Evolutionary conservation across 2,329 filamentous ascomycete species (phyloP).

Genomic region (Fusarium guadeloupense): DNA sequence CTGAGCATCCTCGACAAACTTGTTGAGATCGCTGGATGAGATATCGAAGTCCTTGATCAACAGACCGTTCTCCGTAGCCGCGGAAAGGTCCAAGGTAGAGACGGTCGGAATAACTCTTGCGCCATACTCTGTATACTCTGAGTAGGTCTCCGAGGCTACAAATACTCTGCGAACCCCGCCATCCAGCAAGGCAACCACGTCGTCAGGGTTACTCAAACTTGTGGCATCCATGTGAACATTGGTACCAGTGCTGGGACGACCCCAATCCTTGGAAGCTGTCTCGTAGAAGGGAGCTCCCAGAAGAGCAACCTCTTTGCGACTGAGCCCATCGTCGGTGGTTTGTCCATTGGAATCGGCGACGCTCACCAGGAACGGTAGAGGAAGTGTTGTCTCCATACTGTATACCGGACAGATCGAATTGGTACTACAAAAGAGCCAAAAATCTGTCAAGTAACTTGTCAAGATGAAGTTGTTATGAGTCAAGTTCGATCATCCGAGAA

Average conservation of each 20-base stretch:
- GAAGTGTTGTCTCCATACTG: slow-evolving; percentile 71
- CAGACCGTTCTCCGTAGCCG: slow-evolving; percentile 59
- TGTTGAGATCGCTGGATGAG: slow-evolving; percentile 50
- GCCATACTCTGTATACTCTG: slow-evolving; percentile 64
- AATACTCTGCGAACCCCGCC: slow-evolving; percentile 87
- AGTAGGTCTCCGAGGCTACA: slow-evolving; percentile 75
- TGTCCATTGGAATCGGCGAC: slow-evolving; percentile 62
- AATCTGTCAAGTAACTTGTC: background rate
- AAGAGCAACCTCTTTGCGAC: slow-evolving; percentile 64
- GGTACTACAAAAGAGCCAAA: background rate
- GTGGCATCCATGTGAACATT: slow-evolving; percentile 82
- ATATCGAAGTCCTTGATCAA: slow-evolving; percentile 63
- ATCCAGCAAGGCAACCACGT: slow-evolving; percentile 83
- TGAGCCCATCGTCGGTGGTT: slow-evolving; percentile 62
- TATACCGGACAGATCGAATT: slow-evolving; percentile 18
- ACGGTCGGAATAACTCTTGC: slow-evolving; percentile 65
- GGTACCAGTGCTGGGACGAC: slow-evolving; percentile 60
- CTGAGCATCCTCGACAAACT: slow-evolving; percentile 57
- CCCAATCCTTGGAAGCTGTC: slow-evolving; percentile 59
- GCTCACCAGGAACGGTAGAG: slow-evolving; percentile 70
- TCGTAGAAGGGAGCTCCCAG: slow-evolving; percentile 68
- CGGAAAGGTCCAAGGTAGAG: slow-evolving; percentile 56
- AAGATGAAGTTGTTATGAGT: slow-evolving; percentile 34
- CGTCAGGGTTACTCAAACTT: slow-evolving; percentile 71
- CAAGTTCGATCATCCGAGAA: slow-evolving; percentile 34